Evolutionary conservation across 345 rosid genomes (phyloP).

Genomic region (Eucalyptus coolabah): DNA sequence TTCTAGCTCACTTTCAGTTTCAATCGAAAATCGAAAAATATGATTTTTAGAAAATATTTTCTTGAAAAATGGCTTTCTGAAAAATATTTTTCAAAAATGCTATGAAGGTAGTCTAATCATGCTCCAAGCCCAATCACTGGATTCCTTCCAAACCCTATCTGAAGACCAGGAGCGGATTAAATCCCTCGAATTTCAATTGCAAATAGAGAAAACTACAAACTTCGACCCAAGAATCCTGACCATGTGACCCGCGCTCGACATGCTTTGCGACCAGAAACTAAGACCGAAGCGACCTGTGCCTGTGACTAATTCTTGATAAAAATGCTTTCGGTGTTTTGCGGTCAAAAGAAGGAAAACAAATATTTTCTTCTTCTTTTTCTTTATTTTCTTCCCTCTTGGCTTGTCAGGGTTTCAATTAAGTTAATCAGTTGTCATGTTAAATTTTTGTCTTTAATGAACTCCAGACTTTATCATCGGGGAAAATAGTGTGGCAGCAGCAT

Average conservation of each 20-base stretch:
- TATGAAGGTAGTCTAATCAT: neutral
- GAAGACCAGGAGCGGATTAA: neutral
- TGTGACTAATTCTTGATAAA: neutral
- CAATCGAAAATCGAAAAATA: accelerated
- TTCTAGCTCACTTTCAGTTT: accelerated
- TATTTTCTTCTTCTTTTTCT: neutral
- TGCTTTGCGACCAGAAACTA: neutral
- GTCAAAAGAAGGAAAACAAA: neutral
- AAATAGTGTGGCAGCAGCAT: neutral
- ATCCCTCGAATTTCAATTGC: neutral
- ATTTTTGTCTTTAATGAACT: neutral
- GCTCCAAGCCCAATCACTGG: neutral
- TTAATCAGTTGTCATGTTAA: neutral
- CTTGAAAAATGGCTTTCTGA: accelerated
- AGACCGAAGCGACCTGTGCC: neutral
- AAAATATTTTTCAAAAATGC: no score
- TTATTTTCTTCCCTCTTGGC: neutral
- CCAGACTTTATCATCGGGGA: neutral
- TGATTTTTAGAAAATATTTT: no score
- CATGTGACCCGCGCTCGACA: neutral
- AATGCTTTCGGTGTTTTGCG: neutral
- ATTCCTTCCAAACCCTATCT: neutral
- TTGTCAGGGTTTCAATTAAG: neutral
- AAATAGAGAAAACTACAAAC: neutral
- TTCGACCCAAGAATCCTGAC: neutral